These are phyloP conservation scores for Fusarium sp. DNA, from an alignment of 2,329 filamentous ascomycete genomes.

Conservation along the genomic window DNA sequence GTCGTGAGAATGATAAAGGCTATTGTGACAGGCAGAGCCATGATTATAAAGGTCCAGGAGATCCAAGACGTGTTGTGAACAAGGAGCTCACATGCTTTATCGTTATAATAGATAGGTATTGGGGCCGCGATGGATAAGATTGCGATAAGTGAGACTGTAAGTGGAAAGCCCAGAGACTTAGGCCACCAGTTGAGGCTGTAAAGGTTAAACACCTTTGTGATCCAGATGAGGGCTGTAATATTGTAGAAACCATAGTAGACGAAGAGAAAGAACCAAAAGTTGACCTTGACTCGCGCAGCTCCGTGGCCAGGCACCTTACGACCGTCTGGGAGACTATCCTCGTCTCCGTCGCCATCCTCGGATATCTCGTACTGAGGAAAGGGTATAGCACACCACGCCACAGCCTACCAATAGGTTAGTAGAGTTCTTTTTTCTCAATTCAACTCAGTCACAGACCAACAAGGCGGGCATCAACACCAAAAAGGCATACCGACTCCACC, in stretches of 20 bases:
- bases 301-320: conserved; percentile 71
- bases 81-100: conserved; percentile 65
- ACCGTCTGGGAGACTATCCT: conserved; percentile 44
- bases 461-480: conserved; percentile 71
- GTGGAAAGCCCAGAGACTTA: conserved; percentile 70
- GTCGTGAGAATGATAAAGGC: conserved; percentile 73
- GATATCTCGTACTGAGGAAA: conserved; percentile 72
- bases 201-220: conserved; percentile 78
- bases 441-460: conserved; percentile 60
- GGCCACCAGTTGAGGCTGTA: conserved; percentile 81
- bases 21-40: conserved; percentile 76
- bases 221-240: conserved; percentile 75
- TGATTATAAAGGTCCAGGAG: conserved; percentile 76
- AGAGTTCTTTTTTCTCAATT: not conserved
- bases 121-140: conserved; percentile 70
- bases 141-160: conserved; percentile 73
- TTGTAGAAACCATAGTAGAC: conserved; percentile 79
- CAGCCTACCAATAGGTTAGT: conserved; percentile 59
- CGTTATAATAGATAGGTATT: conserved; percentile 70
- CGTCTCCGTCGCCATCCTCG: conserved; percentile 57
- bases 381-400: conserved; percentile 74
- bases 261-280: conserved; percentile 79
- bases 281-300: conserved; percentile 71
- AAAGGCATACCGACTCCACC: conserved; percentile 73
- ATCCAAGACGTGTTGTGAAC: conserved; percentile 77